Percentiles rank a stretch among this genome's conserved stretches.
Evolutionary conservation across 1,284 basidiomycete species (phyloP).

Genomic region (Ganoderma meredithae): DNA sequence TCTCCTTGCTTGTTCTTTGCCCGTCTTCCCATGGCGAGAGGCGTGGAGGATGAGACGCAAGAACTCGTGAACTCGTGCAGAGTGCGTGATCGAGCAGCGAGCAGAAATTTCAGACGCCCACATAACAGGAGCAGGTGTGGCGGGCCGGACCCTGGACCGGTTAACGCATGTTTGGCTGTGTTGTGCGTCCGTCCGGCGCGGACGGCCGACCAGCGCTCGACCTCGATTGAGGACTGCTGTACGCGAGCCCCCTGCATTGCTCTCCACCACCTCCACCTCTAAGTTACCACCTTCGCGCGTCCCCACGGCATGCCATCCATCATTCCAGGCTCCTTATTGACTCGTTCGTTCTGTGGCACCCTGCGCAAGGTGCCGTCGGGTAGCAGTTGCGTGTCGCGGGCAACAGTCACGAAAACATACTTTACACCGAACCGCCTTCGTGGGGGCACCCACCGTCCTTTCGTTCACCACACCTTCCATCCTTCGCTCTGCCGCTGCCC

Average conservation of each 20-base stretch:
- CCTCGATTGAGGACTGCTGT: background rate
- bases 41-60: background rate
- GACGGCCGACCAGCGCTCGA: background rate
- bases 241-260: background rate
- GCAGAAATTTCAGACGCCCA: slow-evolving; percentile 32
- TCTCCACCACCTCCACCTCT: background rate
- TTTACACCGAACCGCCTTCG: slow-evolving; percentile 18
- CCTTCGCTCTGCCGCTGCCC: background rate
- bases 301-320: slow-evolving; percentile 21
- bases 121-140: slow-evolving; percentile 13
- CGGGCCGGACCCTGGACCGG: slow-evolving; percentile 2
- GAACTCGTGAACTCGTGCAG: no score
- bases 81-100: background rate
- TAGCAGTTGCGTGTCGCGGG: background rate
- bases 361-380: slow-evolving; percentile 14
- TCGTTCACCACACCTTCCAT: slow-evolving; percentile 11
- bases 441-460: slow-evolving; percentile 16
- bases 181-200: background rate
- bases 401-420: slow-evolving; percentile 15
- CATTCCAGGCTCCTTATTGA: slow-evolving; percentile 19
- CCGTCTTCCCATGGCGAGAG: slow-evolving; percentile 81
- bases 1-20: slow-evolving; percentile 90
- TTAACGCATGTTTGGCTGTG: slow-evolving; percentile 9
- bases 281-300: slow-evolving; percentile 5
- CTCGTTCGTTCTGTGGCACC: slow-evolving; percentile 17